Conservation (phyloP, 2,329 filamentous ascomycete genomes). For the Apiospora pterosperma region DNA sequence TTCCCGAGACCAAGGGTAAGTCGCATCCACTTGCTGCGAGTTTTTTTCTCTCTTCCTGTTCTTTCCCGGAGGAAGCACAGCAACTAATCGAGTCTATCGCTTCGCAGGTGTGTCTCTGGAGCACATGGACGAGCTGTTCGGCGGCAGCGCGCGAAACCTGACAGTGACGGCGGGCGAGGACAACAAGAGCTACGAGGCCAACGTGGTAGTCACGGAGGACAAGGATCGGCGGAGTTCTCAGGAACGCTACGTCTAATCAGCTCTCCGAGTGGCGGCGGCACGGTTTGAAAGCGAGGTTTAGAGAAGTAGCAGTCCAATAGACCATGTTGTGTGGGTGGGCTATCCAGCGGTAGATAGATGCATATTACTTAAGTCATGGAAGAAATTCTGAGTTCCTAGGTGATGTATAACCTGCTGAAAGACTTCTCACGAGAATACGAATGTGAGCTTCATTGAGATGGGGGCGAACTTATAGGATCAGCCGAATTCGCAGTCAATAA, state of each 20-base stretch:
- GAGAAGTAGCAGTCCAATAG: not conserved
- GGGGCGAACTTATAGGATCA: too few species aligned
- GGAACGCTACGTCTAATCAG: not conserved
- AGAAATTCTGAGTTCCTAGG: too few species aligned
- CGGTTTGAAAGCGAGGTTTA: not conserved
- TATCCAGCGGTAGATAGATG: not conserved
- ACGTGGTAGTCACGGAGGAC: not conserved
- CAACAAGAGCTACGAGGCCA: constrained; percentile 1
- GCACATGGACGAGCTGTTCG: constrained; percentile 58
- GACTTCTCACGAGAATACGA: too few species aligned
- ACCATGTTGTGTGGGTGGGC: too few species aligned
- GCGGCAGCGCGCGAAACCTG: constrained; percentile 25
- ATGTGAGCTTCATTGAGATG: too few species aligned
- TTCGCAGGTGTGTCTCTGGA: constrained; percentile 56
- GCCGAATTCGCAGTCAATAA: too few species aligned
- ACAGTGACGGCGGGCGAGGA: not conserved
- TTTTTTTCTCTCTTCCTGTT: too few species aligned
- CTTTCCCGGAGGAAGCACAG: not conserved
- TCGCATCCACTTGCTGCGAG: not conserved
- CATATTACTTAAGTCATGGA: too few species aligned
- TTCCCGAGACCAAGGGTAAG: constrained; percentile 35
- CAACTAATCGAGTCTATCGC: not conserved
- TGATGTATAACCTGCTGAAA: too few species aligned
- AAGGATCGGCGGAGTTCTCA: not conserved
- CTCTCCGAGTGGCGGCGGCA: not conserved